Percentiles rank a stretch among this genome's conserved stretches.
These are phyloP conservation scores for Xylaria sp. DNA, from an alignment of 2,329 filamentous ascomycete species.

Conservation along the genomic window DNA sequence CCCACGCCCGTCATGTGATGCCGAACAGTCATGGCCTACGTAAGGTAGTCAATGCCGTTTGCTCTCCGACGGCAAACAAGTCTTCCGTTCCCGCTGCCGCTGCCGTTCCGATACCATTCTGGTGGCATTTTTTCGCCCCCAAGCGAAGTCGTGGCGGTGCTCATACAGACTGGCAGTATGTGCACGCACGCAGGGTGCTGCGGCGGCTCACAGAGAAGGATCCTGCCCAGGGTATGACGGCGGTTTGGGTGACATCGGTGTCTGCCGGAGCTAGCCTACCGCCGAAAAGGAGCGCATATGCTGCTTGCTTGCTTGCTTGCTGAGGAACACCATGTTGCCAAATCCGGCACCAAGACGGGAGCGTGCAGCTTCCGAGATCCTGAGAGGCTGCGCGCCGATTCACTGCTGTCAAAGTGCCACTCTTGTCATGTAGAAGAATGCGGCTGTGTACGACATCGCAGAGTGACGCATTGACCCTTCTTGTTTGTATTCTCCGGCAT, in stretches of 20 bases:
- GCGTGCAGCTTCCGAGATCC: slow-evolving; percentile 48
- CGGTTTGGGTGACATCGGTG: slow-evolving; percentile 53
- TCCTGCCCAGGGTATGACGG: slow-evolving; percentile 36
- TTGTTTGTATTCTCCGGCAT: neutral
- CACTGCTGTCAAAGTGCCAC: slow-evolving; percentile 58
- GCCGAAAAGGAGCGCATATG: slow-evolving; percentile 18
- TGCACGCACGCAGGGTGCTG: neutral
- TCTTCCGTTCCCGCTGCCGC: slow-evolving; percentile 35
- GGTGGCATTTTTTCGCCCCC: slow-evolving; percentile 22
- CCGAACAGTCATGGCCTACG: slow-evolving; percentile 55
- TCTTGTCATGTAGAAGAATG: slow-evolving; percentile 55
- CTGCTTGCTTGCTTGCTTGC: slow-evolving; percentile 51
- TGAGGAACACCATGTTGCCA: slow-evolving; percentile 64
- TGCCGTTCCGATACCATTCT: slow-evolving; percentile 21
- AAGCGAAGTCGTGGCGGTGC: slow-evolving; percentile 36
- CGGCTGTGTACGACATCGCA: slow-evolving; percentile 67
- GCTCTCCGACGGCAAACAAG: slow-evolving; percentile 28
- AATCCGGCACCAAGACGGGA: slow-evolving; percentile 59
- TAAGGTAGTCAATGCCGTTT: neutral
- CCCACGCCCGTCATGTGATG: slow-evolving; percentile 63
- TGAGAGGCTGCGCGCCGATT: slow-evolving; percentile 50
- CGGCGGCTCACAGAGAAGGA: neutral
- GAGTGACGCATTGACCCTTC: slow-evolving; percentile 59
- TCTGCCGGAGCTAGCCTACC: slow-evolving; percentile 51
- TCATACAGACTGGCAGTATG: neutral